Base-by-base conservation (phyloP, 371 early-diverging fungal genomes). In the Apophysomyces sp. region DNA sequence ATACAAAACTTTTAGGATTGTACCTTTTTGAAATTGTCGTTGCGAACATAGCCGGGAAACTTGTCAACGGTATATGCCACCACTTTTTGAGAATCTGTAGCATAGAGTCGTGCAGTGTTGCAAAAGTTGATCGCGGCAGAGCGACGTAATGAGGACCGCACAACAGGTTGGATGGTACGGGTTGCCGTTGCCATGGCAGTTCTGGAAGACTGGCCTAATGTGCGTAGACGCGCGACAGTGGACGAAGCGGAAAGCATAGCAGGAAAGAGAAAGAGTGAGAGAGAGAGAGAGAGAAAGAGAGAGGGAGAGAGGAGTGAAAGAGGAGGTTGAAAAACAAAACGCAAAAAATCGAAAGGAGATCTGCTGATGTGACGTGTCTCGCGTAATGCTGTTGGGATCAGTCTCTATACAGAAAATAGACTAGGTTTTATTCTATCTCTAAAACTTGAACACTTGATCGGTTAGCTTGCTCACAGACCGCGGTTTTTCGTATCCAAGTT, bases 371-470 rank as follows among this genome's bases (percentile, higher is more conserved):
- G 49, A 44, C 49, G 49, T 44, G 49, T 44, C 21, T 44, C 49
- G 49, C 21, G 21, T 44, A 16, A 41, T n/a, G n/a, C n/a, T n/a
- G n/a, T n/a, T n/a, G n/a, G n/a, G n/a, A 7, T 21, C 49, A 21
- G 49, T 16, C 16, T 18, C n/a, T 44, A 21, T n/a, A 44, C 21
- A 21, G 49, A 44, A 44, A 18, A 11, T n/a, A 5, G n/a, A 37
- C 15, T 11, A 37, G 5, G 5, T 3, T 44, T 44, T 44, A 44
- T 44, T 44, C 34, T 44, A 21, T 44, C n/a, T 44, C 21, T 87
- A 94, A 63, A 94, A 92, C 72, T 92, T 92, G 83, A 89, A 94
- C 36, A 94, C 89, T 64, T 87, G 87, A 66, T 88, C 87, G 32
- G 82, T 84, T 49, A 87, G 74, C 74, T 92, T 92, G 65, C 91